Evolutionary conservation across 2,329 filamentous ascomycete species (phyloP), one percentile per base, ranked within the genome.

Genomic region (Scedosporium minutisporum): DNA sequence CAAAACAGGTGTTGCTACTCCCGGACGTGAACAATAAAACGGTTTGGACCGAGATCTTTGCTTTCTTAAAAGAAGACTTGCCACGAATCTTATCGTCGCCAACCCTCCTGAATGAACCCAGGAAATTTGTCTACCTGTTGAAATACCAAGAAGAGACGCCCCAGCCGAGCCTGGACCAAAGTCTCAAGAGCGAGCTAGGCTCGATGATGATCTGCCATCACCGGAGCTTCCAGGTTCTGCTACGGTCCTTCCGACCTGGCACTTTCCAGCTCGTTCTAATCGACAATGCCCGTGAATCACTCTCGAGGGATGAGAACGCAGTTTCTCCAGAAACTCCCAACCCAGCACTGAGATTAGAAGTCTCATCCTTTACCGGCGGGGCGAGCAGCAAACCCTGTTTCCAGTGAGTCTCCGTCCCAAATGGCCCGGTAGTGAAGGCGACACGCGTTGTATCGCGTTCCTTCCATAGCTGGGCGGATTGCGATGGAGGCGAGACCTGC

Each of bases 381-480:
- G 51, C 51, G n/a, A 62, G 76, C 65, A 93, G 78, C 25, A 96
- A 77, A 1, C 88, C 90, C 71, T 96, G 92, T 74, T 88, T 89
- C 93, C 93, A 97, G 75, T 97, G 93, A 6, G 93, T 97, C 65
- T 87, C 83, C 62, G 83, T 86, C 18, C 85, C 86, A 66, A 82
- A 79, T 0, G 93, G 93, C 0, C 92, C 91, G 1, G 93, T 97
- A 6, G 92, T 96, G 73, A 97, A 96, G 0, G 90, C 88, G n/a
- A 91, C 81, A 60, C 87, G 84, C 66, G 87, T 83, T 38, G 79
- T 77, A 25, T 74, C 69, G 69, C 80, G 77, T 66, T 83, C 81
- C 4, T 73, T 75, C 84, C 88, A 92, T 3, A 82, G 79, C 62
- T 86, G 78, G 0, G 86, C 84, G 60, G 85, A 83, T n/a, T 78